A percentile compares a stretch with the other conserved stretches of the same genome.
Evolutionary conservation across 2,329 filamentous ascomycete genomes (phyloP).

Genomic region (Elsinoe batatas): DNA sequence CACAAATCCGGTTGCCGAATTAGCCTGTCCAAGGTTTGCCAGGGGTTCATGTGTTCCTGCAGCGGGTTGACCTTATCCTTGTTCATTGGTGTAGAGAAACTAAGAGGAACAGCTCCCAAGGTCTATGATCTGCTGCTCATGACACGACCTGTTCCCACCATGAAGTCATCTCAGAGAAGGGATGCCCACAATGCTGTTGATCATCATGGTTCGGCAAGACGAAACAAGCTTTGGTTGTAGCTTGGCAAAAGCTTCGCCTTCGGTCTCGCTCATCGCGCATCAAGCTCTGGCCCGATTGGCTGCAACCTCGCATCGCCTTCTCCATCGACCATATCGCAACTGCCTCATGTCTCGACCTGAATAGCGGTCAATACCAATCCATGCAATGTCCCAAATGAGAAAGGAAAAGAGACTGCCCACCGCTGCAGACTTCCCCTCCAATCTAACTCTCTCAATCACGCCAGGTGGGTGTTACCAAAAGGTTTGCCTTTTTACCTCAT

Average conservation of each 20-base stretch:
- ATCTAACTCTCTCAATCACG: conserved; percentile 33
- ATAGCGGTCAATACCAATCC: neutral
- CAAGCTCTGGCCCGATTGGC: neutral
- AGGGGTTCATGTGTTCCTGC: neutral
- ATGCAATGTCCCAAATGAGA: neutral
- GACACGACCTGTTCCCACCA: no score
- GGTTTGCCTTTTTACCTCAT: conserved; percentile 5
- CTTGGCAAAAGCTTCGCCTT: conserved; percentile 1
- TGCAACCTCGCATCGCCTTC: neutral
- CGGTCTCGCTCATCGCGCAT: neutral
- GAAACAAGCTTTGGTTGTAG: neutral
- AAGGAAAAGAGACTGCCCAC: conserved; percentile 30
- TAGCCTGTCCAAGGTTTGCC: neutral
- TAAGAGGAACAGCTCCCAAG: no score
- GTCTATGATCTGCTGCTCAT: no score
- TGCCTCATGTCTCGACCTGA: neutral
- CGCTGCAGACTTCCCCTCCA: conserved; percentile 33
- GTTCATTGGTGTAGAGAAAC: neutral
- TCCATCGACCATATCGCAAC: neutral
- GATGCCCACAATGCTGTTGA: neutral
- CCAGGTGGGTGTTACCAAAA: conserved; percentile 31
- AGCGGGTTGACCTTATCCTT: neutral
- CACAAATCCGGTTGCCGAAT: neutral
- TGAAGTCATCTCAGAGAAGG: no score
- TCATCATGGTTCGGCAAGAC: neutral